These are phyloP conservation scores for Arabidopsis suecica DNA, from an alignment of 345 rosid genomes.

Conservation along the genomic window DNA sequence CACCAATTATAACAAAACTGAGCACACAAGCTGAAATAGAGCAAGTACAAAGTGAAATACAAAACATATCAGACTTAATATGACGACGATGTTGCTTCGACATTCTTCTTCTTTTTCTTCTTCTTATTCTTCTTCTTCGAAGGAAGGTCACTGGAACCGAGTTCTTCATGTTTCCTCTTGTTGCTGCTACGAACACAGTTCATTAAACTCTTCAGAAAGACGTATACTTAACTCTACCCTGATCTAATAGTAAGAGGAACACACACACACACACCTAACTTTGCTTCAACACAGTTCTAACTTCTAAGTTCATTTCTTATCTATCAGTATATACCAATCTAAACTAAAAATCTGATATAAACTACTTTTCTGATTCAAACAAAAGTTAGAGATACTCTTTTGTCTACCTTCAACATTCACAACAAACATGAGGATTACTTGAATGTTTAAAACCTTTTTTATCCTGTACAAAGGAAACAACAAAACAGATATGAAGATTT, in stretches of 20 bases:
- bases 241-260: background rate
- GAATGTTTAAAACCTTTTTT: background rate
- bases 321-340: background rate
- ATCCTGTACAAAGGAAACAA: background rate
- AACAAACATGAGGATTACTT: background rate
- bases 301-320: background rate
- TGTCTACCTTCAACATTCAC: background rate
- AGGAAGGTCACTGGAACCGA: constrained; percentile 61
- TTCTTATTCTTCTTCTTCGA: constrained; percentile 75
- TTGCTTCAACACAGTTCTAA: background rate
- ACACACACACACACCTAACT: constrained; percentile 1
- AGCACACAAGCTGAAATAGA: constrained; percentile 18
- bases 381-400: constrained; percentile 1
- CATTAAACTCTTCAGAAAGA: constrained; percentile 6
- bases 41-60: background rate
- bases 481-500: background rate
- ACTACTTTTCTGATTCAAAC: background rate
- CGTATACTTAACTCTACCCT: constrained; percentile 27
- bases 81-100: background rate
- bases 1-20: constrained; percentile 17
- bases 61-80: constrained; percentile 4
- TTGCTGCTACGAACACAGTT: constrained; percentile 52
- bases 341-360: background rate
- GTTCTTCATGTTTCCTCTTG: constrained; percentile 73
- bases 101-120: constrained; percentile 26